Base-by-base conservation (phyloP, 495 filamentous ascomycete species). In the Penicillium cosmopolitanum region DNA sequence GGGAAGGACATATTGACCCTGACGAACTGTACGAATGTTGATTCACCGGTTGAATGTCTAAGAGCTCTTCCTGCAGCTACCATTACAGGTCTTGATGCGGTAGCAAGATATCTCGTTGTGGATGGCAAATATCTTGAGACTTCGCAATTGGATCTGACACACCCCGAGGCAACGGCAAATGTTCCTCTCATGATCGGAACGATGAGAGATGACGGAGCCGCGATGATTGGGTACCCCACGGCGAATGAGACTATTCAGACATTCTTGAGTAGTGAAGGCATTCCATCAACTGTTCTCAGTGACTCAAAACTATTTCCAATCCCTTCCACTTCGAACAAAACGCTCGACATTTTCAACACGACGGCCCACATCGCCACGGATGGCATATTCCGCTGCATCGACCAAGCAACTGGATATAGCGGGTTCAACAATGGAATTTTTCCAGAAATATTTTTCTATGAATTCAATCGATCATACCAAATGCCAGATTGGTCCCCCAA, bases 11-110 rank as follows among this genome's bases (percentile, higher is more conserved):
- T 71, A 43, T 55, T 71, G 35, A 38, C 31, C 2, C 57, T 61
- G 21, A 60, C 66, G 10, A 80, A 79, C 50, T 84, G 82, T 56
- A 72, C 71, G 3, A 46, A 60, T 21, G 59, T 60, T 18, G 18
- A 8, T 9, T 68, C 66, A 15, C 57, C 28, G 6, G 19, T 84
- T n/a, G 65, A 63, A 0, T 84, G 81, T 55, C 75, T 84, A 63
- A 73, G 76, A 19, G 60, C 64, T 10, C 55, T 83, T 13, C 67
- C 74, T 40, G 65, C 64, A 25, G 56, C 54, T 1, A 67, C 58
- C 5, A 74, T 82, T 43, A 64, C 75, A 48, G 51, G 23, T 18
- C 63, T 68, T 8, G 42, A 18, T 7, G 33, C 44, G 15, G 36
- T 43, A 19, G 66, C 66, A 10, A 63, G 66, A 31, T 68, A 68